Conservation (phyloP, 345 rosid genomes). For the Heritiera fomes region DNA sequence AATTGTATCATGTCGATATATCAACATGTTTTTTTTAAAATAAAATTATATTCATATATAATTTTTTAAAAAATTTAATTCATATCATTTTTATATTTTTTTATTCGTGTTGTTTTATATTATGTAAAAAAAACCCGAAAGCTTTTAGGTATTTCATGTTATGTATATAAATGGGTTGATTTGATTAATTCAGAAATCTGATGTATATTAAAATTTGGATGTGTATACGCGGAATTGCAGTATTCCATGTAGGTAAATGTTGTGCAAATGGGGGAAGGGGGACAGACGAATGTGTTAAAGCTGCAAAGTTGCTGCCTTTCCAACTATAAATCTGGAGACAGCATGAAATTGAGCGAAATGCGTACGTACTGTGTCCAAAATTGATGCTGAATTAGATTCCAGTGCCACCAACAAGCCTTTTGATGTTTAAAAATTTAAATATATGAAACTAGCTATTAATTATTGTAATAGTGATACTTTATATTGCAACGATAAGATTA, state of each 20-base stretch:
- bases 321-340: constrained; percentile 26
- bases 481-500: too few species aligned
- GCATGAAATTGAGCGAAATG: constrained; percentile 35
- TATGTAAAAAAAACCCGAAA: too few species aligned
- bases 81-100: too few species aligned
- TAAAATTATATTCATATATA: too few species aligned
- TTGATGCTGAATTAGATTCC: constrained; percentile 45
- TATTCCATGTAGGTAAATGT: neutral
- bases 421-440: neutral
- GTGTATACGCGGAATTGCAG: neutral
- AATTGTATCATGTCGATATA: too few species aligned
- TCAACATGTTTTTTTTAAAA: too few species aligned
- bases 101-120: too few species aligned
- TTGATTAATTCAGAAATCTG: too few species aligned
- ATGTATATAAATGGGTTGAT: too few species aligned
- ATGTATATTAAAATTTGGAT: neutral
- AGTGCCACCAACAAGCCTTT: constrained; percentile 21
- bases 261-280: neutral
- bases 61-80: too few species aligned
- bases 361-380: constrained; percentile 13
- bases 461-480: too few species aligned
- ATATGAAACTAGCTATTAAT: neutral
- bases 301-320: constrained; percentile 33
- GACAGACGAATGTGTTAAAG: constrained; percentile 21
- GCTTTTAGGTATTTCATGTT: too few species aligned